phyloP scores from a whole-genome alignment of 352 stramenopile species.

The Pythium coloratum region DNA sequence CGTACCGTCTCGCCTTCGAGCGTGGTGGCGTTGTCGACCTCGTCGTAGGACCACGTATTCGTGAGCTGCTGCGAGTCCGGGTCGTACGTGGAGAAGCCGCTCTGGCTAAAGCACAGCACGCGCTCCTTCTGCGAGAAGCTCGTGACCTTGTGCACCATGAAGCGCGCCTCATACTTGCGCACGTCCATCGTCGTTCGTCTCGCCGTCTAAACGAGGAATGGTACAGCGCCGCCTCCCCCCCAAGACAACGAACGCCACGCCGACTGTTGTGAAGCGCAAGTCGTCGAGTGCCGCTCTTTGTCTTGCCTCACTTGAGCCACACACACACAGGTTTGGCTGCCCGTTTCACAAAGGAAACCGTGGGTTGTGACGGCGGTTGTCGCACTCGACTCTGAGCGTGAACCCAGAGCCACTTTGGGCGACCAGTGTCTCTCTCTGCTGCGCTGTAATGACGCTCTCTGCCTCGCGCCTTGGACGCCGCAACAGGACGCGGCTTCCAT shows the following conservation, averaged over 20 bases:
- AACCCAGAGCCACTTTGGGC: not conserved
- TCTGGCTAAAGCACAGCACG: slow-evolving; percentile 76
- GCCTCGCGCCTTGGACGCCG: not conserved
- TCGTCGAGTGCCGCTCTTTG: not conserved
- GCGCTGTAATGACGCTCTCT: not conserved
- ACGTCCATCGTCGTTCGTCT: slow-evolving; percentile 39
- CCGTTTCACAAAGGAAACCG: not conserved
- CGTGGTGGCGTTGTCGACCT: slow-evolving; percentile 60
- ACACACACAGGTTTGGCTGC: not conserved
- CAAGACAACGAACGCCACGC: too few relatives aligned
- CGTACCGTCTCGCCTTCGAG: slow-evolving; percentile 63
- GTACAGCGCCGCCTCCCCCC: too few relatives aligned
- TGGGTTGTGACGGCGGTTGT: not conserved
- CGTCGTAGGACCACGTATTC: slow-evolving; percentile 82
- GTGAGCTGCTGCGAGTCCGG: slow-evolving; percentile 68
- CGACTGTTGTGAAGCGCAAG: not conserved
- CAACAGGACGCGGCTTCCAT: not conserved
- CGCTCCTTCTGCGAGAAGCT: slow-evolving; percentile 85
- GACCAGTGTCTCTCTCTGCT: not conserved
- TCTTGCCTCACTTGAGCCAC: not conserved
- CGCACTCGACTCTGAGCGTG: not conserved
- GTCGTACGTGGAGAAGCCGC: slow-evolving; percentile 73
- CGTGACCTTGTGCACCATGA: slow-evolving; percentile 85
- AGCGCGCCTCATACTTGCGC: slow-evolving; percentile 65
- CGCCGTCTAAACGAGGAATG: not conserved